These are phyloP conservation scores for Aspergillus fumigatiaffinis DNA, from an alignment of 2,329 filamentous ascomycete genomes.

Conservation along the genomic window DNA sequence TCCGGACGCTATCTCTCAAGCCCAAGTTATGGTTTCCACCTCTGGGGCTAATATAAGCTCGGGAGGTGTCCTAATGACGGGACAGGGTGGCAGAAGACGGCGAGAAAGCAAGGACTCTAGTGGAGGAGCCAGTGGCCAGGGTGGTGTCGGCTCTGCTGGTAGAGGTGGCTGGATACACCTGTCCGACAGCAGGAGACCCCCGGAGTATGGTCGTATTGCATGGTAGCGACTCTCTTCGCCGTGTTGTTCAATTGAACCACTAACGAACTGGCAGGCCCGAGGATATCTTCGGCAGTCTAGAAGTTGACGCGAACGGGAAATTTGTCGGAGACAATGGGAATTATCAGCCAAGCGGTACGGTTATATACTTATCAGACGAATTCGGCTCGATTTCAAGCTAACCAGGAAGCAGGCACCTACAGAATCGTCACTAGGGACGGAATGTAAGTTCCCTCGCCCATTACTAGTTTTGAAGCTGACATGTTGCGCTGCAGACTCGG, in stretches of 20 bases:
- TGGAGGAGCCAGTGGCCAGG: constrained; percentile 56
- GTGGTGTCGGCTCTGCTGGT: constrained; percentile 55
- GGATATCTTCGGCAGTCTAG: constrained; percentile 63
- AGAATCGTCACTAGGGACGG: constrained; percentile 58
- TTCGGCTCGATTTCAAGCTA: not conserved
- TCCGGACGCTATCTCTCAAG: constrained; percentile 55
- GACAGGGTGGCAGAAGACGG: constrained; percentile 26
- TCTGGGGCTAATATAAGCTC: constrained; percentile 52
- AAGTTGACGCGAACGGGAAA: constrained; percentile 56
- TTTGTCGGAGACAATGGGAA: constrained; percentile 55
- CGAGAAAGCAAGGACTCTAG: constrained; percentile 44
- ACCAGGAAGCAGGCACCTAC: constrained; percentile 48
- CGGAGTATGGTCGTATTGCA: constrained; percentile 61
- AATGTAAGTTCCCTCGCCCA: constrained; percentile 42
- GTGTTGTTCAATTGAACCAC: not conserved
- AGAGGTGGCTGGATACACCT: constrained; percentile 61
- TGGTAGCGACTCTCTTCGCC: constrained; percentile 35
- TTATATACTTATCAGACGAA: not conserved
- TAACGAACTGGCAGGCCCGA: constrained; percentile 46
- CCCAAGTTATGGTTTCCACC: constrained; percentile 57
- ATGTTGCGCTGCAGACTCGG: constrained; percentile 35
- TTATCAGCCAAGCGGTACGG: constrained; percentile 56
- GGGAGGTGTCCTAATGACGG: constrained; percentile 47
- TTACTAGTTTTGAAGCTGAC: constrained; percentile 17
- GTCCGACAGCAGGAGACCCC: constrained; percentile 57